Base-by-base conservation (phyloP, 441 rosid genomes). In the Corymbia citriodora region DNA sequence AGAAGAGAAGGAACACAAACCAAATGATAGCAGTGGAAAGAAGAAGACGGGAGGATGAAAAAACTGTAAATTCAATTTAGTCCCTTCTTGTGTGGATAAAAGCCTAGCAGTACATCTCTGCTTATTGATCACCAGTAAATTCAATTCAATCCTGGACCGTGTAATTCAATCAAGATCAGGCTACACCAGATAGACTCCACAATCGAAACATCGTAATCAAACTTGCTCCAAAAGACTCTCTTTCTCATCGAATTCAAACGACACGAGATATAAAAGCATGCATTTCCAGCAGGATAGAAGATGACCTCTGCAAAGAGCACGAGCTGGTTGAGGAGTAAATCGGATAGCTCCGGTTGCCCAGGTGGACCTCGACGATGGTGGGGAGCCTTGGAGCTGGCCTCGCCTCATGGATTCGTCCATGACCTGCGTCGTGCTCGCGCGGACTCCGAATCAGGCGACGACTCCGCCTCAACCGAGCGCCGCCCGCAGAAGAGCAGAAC, bases 291-390 rank as follows among this genome's bases (percentile, higher is more conserved):
- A 7, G 87, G 89, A 33, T 50, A 33, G 36, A 61, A 36, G 48
- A 36, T 65, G 52, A 97, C 99, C 96, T 96, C 93, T 97, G 99
- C 45, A 98, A 97, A 40, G 89, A 97, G 95, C 21, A 95, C 93
- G 31, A 97, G 96, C 61, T 94, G 98, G 92, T 97, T 92, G 57
- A 98, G 98, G 88, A 97, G 94, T 9, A 97, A 89, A 97, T 97
- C 72, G 99, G 99, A 90, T 98, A 98, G 92, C 99, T 98, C 90
- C 99, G 95, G 90, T 92, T 82, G 13, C 99, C 99, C 93, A 98
- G 94, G 93, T 97, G 97, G 89, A 98, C 99, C 25, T 98, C 95
- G 52, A 98, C 99, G 89, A 95, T 88, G 2, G 97, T 96, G 88
- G 98, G 98, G 90, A 40, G 57, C 90, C 89, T 53, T 54, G 89